These are phyloP conservation scores for Coffea eugenioides DNA, from an alignment of 257 asterid genomes.

Conservation along the genomic window DNA sequence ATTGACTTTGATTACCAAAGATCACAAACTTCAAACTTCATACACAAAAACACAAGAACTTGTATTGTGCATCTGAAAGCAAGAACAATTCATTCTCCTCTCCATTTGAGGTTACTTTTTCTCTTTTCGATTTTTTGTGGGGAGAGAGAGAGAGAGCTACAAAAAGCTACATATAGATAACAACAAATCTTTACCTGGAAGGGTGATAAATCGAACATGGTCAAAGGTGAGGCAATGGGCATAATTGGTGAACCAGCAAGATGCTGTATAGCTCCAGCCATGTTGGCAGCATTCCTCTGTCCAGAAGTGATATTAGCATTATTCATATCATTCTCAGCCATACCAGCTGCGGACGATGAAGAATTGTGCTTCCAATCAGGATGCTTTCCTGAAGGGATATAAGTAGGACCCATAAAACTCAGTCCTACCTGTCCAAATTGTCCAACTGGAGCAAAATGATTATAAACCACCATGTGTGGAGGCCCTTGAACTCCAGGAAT, in stretches of 20 bases:
- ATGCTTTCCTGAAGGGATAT: conserved; percentile 87
- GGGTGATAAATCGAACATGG: conserved; percentile 84
- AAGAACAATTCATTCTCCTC: conserved; percentile 7
- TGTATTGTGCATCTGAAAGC: not conserved
- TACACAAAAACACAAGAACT: not conserved
- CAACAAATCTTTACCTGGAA: conserved; percentile 64
- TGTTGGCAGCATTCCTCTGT: conserved; percentile 58
- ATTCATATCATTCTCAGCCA: conserved; percentile 62
- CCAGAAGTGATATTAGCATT: conserved; percentile 43
- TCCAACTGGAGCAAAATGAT: conserved; percentile 97
- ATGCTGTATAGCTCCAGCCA: conserved; percentile 65
- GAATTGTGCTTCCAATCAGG: conserved; percentile 83
- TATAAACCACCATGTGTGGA: conserved; percentile 95
- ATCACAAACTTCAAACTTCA: not conserved
- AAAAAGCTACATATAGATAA: not conserved
- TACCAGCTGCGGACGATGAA: conserved; percentile 49
- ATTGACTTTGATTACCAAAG: not conserved
- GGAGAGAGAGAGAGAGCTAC: not conserved
- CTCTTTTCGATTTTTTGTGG: too few species aligned
- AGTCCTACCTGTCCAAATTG: conserved; percentile 96
- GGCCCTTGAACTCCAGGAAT: conserved; percentile 91
- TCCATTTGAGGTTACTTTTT: not conserved
- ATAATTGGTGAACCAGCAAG: conserved; percentile 82
- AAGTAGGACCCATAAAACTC: conserved; percentile 96
- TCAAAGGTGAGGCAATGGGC: conserved; percentile 79